Conservation (phyloP, 345 rosid species). For the Hypericum perforatum region DNA sequence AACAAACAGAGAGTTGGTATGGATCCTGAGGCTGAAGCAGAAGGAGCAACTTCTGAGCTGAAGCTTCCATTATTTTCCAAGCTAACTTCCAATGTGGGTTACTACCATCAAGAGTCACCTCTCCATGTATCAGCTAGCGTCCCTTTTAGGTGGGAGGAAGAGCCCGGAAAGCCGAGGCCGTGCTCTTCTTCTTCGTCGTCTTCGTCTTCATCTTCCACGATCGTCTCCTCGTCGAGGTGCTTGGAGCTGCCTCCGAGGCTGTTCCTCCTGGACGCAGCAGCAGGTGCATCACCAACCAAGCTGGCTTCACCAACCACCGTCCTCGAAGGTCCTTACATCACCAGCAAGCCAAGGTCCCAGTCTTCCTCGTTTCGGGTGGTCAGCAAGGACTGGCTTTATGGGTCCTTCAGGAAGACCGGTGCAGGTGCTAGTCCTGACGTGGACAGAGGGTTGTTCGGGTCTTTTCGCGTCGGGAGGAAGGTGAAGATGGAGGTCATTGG, state of each 20-base stretch:
- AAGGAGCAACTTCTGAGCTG: too few species aligned
- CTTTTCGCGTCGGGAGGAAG: constrained; percentile 24
- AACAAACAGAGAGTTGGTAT: too few species aligned
- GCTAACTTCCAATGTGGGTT: too few species aligned
- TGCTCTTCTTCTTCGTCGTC: constrained; percentile 16
- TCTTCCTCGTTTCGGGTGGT: constrained; percentile 31
- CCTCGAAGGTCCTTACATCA: constrained; percentile 30
- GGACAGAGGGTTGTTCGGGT: constrained; percentile 30
- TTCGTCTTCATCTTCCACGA: constrained; percentile 1
- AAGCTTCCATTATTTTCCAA: too few species aligned
- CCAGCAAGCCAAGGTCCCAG: constrained; percentile 19
- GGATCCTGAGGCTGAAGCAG: too few species aligned
- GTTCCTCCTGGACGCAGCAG: constrained; percentile 30
- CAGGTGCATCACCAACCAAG: constrained; percentile 16
- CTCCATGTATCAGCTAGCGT: constrained; percentile 50
- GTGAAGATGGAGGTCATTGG: background rate
- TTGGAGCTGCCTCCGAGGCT: constrained; percentile 62
- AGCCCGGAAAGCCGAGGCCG: constrained; percentile 78
- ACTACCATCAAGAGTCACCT: constrained; percentile 23
- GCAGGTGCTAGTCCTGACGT: constrained; percentile 20
- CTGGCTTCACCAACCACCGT: constrained; percentile 40
- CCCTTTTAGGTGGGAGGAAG: constrained; percentile 85
- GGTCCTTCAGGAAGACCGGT: constrained; percentile 23
- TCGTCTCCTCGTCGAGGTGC: constrained; percentile 30
- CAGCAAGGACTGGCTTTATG: constrained; percentile 25